Percentiles rank a stretch among this genome's conserved stretches.
These are phyloP conservation scores for Raffaelea ambrosiae DNA, from an alignment of 2,329 filamentous ascomycete genomes.

Conservation along the genomic window DNA sequence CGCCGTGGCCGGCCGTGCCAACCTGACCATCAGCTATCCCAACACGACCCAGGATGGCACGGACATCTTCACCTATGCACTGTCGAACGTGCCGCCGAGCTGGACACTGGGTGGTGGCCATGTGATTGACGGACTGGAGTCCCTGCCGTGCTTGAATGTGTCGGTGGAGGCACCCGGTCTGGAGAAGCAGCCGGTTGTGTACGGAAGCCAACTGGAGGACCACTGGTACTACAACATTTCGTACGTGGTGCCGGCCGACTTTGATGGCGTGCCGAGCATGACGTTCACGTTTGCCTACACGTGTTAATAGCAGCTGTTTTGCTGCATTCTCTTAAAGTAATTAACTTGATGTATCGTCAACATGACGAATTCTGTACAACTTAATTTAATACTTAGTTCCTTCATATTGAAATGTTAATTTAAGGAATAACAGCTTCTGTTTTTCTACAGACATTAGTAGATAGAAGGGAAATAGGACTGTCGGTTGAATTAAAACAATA, in stretches of 20 bases:
- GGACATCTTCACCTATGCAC: slow-evolving; percentile 28
- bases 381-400: no score
- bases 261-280: slow-evolving; percentile 19
- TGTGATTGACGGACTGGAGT: slow-evolving; percentile 22
- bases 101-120: slow-evolving; percentile 25
- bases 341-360: no score
- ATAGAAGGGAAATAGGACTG: no score
- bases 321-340: no score
- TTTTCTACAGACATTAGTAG: no score
- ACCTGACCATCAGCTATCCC: slow-evolving; percentile 27
- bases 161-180: slow-evolving; percentile 28
- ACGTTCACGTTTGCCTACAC: not conserved
- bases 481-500: no score
- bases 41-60: slow-evolving; percentile 29
- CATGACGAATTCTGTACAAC: no score
- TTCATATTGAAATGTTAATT: no score
- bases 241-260: slow-evolving; percentile 31
- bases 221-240: slow-evolving; percentile 38
- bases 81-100: slow-evolving; percentile 27
- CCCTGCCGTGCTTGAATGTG: slow-evolving; percentile 29
- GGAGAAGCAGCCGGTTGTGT: slow-evolving; percentile 24
- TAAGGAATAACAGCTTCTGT: no score
- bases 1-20: slow-evolving; percentile 25
- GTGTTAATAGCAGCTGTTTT: not conserved
- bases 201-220: slow-evolving; percentile 27